These are phyloP conservation scores for Salix koriyanagi DNA, from an alignment of 345 rosid species.

Conservation along the genomic window DNA sequence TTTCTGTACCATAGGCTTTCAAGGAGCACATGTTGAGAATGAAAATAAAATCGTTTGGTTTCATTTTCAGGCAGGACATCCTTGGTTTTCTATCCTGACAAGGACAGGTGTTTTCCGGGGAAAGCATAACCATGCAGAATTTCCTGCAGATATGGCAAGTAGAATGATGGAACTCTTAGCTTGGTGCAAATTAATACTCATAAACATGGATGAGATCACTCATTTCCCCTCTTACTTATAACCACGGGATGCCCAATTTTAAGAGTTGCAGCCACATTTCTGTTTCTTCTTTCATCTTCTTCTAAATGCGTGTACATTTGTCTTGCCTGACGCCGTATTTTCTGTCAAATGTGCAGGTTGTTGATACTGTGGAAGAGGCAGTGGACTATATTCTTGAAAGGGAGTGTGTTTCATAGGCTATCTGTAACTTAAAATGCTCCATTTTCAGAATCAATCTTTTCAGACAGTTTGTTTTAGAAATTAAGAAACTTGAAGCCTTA, in stretches of 20 bases:
- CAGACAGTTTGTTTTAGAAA: background rate
- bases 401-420: slow-evolving; percentile 20
- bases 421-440: background rate
- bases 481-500: background rate
- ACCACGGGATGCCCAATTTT: background rate
- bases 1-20: background rate
- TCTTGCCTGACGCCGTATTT: background rate
- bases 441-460: background rate
- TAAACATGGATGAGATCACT: background rate
- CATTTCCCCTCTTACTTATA: background rate
- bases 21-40: background rate
- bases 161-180: background rate
- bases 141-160: slow-evolving; percentile 46
- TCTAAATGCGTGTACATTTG: background rate
- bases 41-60: background rate
- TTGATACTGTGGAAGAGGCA: slow-evolving; percentile 47
- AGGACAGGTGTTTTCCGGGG: slow-evolving; percentile 46
- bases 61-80: slow-evolving; percentile 37
- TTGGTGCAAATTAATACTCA: background rate
- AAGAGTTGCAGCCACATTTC: background rate
- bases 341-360: slow-evolving; percentile 27
- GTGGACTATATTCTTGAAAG: slow-evolving; percentile 41
- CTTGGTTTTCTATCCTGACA: slow-evolving; percentile 51
- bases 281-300: too few relatives aligned
- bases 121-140: slow-evolving; percentile 27